Conservation (phyloP, 2,329 filamentous ascomycete genomes). For the Talaromyces sp. region DNA sequence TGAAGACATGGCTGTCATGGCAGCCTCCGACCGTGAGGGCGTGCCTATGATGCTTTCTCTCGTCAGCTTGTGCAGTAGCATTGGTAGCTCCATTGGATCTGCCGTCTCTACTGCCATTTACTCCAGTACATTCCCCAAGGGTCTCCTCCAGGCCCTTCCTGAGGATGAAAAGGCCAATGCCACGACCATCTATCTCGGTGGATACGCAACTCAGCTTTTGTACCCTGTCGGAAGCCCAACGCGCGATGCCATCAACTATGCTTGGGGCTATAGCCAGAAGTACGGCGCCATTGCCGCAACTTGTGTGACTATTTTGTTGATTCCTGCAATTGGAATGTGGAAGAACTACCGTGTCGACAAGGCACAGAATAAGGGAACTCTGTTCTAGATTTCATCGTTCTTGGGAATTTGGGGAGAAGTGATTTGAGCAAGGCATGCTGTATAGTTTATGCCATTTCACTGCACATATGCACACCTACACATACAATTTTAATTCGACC, state of each 20-base stretch:
- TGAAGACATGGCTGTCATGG: conserved; percentile 60
- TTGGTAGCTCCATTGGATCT: conserved; percentile 38
- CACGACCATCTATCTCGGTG: conserved; percentile 28
- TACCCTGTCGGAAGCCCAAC: conserved; percentile 32
- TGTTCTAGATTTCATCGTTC: conserved; percentile 23
- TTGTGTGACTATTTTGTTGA: conserved; percentile 32
- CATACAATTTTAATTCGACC: background rate
- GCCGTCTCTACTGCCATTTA: conserved; percentile 51
- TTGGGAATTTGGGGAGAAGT: background rate
- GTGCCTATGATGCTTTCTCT: conserved; percentile 49
- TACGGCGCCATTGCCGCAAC: conserved; percentile 38
- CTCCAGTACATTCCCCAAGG: conserved; percentile 55
- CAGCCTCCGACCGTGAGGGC: conserved; percentile 55
- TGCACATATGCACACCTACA: background rate
- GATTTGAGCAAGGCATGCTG: background rate
- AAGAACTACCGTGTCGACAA: conserved; percentile 42
- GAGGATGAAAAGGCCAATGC: conserved; percentile 25
- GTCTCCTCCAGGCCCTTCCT: conserved; percentile 50
- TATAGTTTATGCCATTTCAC: background rate
- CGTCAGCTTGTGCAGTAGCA: conserved; percentile 35
- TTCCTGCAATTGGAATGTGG: conserved; percentile 39
- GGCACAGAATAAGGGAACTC: conserved; percentile 41
- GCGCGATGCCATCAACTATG: conserved; percentile 38
- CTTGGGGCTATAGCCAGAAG: conserved; percentile 42
- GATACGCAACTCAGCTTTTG: conserved; percentile 30